A percentile compares a stretch with the other conserved stretches of the same genome.
phyloP scores from a whole-genome alignment of 1,139 yeast genomes.

The Meyerozyma carpophila region DNA sequence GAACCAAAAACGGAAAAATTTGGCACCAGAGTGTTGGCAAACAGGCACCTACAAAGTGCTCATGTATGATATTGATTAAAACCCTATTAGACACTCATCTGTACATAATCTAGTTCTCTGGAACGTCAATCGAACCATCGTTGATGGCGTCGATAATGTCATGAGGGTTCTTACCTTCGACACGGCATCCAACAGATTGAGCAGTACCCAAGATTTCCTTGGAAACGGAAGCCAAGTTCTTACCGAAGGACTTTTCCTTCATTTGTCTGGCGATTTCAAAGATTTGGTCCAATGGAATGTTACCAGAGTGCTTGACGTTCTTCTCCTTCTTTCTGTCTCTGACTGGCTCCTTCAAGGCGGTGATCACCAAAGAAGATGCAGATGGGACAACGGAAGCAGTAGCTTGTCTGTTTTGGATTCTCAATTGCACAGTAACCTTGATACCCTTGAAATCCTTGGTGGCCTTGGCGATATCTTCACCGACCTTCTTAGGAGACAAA shows the following conservation, averaged over 20 bases:
- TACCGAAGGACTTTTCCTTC: constrained; percentile 98
- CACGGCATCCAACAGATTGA: constrained; percentile 98
- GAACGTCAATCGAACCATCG: constrained; percentile 96
- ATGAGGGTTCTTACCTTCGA: constrained; percentile 99
- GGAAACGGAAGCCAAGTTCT: constrained; percentile 92
- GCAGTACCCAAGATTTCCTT: constrained; percentile 99
- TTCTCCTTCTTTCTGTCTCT: constrained; percentile 99
- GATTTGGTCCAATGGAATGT: constrained; percentile 95
- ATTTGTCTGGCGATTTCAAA: constrained; percentile 96
- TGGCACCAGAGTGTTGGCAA: constrained; percentile 98
- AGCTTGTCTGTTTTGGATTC: constrained; percentile 99
- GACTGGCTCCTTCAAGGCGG: constrained; percentile 99
- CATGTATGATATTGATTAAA: constrained; percentile 19
- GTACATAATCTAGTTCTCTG: constrained; percentile 66
- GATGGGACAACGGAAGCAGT: constrained; percentile 98
- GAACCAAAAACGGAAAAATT: constrained; percentile 64
- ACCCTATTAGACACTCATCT: constrained; percentile 31
- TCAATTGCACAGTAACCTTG: constrained; percentile 97
- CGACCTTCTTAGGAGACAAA: constrained; percentile 99
- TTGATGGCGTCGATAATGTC: constrained; percentile 96
- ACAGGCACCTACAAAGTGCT: constrained; percentile 23
- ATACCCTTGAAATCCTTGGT: constrained; percentile 99
- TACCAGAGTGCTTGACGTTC: constrained; percentile 99
- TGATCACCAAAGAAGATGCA: constrained; percentile 97
- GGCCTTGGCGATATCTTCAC: constrained; percentile 99